A percentile compares a stretch with the other conserved stretches of the same genome.
These are phyloP conservation scores for Asterophora lycoperdoides DNA, from an alignment of 768 basidiomycete genomes.

Conservation along the genomic window DNA sequence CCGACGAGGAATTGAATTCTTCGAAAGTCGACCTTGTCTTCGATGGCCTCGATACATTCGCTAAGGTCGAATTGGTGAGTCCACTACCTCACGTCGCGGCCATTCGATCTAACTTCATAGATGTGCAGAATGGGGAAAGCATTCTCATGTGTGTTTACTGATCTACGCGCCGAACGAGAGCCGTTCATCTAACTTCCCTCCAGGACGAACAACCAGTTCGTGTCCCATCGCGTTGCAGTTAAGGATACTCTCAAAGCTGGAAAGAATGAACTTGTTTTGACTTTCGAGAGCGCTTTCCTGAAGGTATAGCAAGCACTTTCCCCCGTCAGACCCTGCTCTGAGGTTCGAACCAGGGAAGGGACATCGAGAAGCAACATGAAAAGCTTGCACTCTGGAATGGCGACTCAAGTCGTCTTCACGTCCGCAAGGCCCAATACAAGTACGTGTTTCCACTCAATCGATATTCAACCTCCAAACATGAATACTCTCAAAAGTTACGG, in stretches of 20 bases:
- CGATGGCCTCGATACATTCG: constrained; percentile 90
- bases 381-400: constrained; percentile 82
- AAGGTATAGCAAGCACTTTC: constrained; percentile 36
- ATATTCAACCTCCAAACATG: too few relatives aligned
- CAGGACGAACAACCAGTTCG: constrained; percentile 81
- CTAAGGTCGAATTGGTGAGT: constrained; percentile 63
- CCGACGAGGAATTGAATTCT: constrained; percentile 39
- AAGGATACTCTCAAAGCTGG: constrained; percentile 52
- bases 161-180: background rate
- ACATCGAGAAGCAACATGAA: constrained; percentile 60
- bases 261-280: constrained; percentile 61
- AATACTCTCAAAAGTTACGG: constrained; percentile 56
- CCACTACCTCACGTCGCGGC: background rate
- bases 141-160: constrained; percentile 48
- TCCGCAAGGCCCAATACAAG: constrained; percentile 93
- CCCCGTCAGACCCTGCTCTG: background rate
- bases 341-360: constrained; percentile 52
- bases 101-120: background rate
- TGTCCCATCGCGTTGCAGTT: constrained; percentile 61
- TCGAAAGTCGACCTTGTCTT: constrained; percentile 73
- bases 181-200: background rate
- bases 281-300: constrained; percentile 72
- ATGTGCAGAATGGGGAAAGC: constrained; percentile 61
- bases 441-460: constrained; percentile 30
- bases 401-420: constrained; percentile 83